Base-by-base conservation (phyloP, 352 stramenopile species). In the Phytophthora constricta region DNA sequence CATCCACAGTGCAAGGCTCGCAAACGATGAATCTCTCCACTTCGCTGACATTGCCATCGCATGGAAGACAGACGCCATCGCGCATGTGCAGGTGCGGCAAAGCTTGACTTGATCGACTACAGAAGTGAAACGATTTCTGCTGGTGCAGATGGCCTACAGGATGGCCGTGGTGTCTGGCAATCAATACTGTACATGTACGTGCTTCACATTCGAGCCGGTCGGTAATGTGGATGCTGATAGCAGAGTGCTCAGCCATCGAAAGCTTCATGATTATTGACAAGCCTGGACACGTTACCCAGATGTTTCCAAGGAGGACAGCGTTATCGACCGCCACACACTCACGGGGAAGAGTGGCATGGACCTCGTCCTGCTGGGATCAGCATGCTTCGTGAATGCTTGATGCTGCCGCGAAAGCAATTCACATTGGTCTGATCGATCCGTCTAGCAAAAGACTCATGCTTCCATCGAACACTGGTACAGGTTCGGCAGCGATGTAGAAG, bases 41-140 rank as follows among this genome's bases (percentile, higher is more conserved):
- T n/a, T n/a, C n/a, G n/a, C n/a, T n/a, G n/a, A n/a, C n/a, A n/a
- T n/a, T 37, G 31, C 31, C 13, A 7, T 37, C 31, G 31, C 41
- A 20, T 47, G 4, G 41, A 47, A 45, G 19, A 42, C n/a, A 16
- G n/a, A 42, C 34, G 3, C n/a, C 31, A n/a, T n/a, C n/a, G n/a
- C n/a, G n/a, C n/a, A n/a, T n/a, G n/a, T n/a, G n/a, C n/a, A n/a
- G n/a, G n/a, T n/a, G n/a, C n/a, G n/a, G 7, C 31, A 39, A 39
- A 16, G 14, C 2, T 47, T 23, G 10, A 0, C 41, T 47, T 11
- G 19, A 8, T 41, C 39, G 23, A 45, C 33, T n/a, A 53, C 52
- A 47, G 63, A 66, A 67, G 57, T 58, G 57, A 25, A 71, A 62
- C 33, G 23, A 22, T 58, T 70, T 70, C 56, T 62, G 41, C 48